These are phyloP conservation scores for Cokeromyces recurvatus DNA, from an alignment of 371 early-diverging fungal species.

Conservation along the genomic window DNA sequence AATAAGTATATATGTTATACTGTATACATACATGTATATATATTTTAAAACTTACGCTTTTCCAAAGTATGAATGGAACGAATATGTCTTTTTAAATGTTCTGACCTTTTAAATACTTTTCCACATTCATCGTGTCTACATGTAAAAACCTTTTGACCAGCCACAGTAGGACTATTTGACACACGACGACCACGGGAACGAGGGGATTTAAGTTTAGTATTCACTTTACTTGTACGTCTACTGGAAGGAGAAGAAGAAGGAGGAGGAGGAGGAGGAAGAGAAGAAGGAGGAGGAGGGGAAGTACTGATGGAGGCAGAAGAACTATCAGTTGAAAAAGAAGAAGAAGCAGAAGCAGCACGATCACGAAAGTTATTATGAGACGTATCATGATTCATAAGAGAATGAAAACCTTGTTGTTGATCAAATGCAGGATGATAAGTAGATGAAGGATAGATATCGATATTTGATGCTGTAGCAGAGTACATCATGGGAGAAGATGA, in stretches of 20 bases:
- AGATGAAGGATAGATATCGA: conserved; percentile 19
- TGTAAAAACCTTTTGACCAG: conserved; percentile 44
- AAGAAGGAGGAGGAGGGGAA: too few relatives aligned
- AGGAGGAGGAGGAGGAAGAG: too few relatives aligned
- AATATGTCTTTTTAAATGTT: conserved; percentile 79
- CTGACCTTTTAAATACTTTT: conserved; percentile 76
- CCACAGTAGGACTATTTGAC: conserved; percentile 32
- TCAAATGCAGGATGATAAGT: neutral
- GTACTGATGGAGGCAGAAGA: too few relatives aligned
- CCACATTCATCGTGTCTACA: conserved; percentile 61
- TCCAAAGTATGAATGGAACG: conserved; percentile 60
- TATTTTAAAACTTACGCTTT: conserved; percentile 37
- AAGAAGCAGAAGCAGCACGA: conserved; percentile 19
- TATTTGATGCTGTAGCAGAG: conserved; percentile 18
- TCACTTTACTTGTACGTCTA: conserved; percentile 7
- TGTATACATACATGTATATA: neutral
- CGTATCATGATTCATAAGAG: neutral
- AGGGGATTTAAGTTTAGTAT: conserved; percentile 7
- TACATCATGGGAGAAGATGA: conserved; percentile 19
- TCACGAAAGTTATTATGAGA: conserved; percentile 12
- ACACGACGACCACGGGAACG: conserved; percentile 35
- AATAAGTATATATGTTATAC: neutral
- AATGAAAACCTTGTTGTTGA: conserved; percentile 3
- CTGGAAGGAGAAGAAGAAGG: conserved; percentile 12
- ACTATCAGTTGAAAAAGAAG: conserved; percentile 7